Percentiles rank a stretch among this genome's conserved stretches.
Conservation (phyloP, 2,329 filamentous ascomycete genomes). For the Alternaria ethzedia region DNA sequence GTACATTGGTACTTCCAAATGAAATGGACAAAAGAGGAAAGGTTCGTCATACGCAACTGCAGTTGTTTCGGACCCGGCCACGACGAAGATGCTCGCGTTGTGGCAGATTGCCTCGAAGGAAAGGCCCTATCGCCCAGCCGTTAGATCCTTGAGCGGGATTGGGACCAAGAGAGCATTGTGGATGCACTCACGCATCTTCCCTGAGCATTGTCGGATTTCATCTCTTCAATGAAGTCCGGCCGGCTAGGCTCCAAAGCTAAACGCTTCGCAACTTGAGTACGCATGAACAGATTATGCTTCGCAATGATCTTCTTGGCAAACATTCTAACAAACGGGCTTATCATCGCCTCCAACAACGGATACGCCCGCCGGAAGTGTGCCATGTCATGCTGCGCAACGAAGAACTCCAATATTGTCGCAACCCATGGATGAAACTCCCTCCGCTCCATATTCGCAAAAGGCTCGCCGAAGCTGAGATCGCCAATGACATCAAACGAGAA, state of each 20-base stretch:
- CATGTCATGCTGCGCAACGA: slow-evolving; percentile 11
- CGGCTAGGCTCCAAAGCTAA: slow-evolving; percentile 20
- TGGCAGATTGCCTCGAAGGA: slow-evolving; percentile 17
- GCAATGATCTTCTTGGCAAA: slow-evolving; percentile 1
- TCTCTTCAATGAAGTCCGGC: slow-evolving; percentile 24
- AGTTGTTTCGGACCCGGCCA: slow-evolving; percentile 29
- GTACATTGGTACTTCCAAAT: neutral
- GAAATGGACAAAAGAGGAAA: neutral
- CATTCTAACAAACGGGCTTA: neutral
- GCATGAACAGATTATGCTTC: neutral
- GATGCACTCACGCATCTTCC: neutral
- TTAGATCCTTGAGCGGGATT: neutral
- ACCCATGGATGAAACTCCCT: slow-evolving; percentile 28
- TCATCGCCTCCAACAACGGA: neutral
- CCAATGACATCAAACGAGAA: slow-evolving; percentile 39
- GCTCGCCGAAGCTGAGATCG: slow-evolving; percentile 59
- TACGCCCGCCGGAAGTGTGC: slow-evolving; percentile 2
- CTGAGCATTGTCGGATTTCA: slow-evolving; percentile 17
- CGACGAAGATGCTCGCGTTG: slow-evolving; percentile 22
- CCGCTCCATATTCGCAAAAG: slow-evolving; percentile 39
- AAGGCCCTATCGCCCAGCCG: slow-evolving; percentile 14
- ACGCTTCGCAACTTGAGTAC: neutral
- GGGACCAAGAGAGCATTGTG: neutral
- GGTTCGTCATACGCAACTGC: slow-evolving; percentile 4
- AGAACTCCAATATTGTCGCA: slow-evolving; percentile 23